Evolutionary conservation across 495 filamentous ascomycete genomes (phyloP).

Genomic region (Zalerion maritima): DNA sequence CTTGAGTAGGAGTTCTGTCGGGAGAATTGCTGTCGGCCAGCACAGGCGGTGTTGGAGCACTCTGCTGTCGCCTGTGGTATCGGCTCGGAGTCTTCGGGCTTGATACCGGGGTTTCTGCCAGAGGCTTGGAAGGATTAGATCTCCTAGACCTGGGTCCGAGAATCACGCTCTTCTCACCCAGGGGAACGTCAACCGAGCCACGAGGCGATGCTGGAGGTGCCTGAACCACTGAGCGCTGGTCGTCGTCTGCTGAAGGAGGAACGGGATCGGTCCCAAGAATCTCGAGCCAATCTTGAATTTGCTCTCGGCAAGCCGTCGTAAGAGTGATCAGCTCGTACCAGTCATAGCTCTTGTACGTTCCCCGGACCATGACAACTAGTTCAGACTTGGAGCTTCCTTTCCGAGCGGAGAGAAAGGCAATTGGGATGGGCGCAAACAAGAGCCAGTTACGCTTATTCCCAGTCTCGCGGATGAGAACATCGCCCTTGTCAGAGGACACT

Average conservation of each 20-base stretch:
- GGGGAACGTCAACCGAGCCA: slow-evolving; percentile 44
- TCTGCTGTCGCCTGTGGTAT: slow-evolving; percentile 9
- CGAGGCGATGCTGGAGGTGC: slow-evolving; percentile 1
- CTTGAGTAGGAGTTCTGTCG: slow-evolving; percentile 16
- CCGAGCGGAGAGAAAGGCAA: slow-evolving; percentile 59
- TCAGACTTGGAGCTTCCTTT: slow-evolving; percentile 54
- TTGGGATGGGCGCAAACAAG: slow-evolving; percentile 70
- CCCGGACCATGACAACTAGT: slow-evolving; percentile 74
- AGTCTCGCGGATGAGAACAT: slow-evolving; percentile 82
- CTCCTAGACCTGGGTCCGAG: too few relatives aligned
- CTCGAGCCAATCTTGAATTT: slow-evolving; percentile 72
- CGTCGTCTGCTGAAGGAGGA: slow-evolving; percentile 40
- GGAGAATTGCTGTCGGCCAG: slow-evolving; percentile 10
- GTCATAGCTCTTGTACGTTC: slow-evolving; percentile 38
- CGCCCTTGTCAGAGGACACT: slow-evolving; percentile 42
- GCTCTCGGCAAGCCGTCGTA: slow-evolving; percentile 51
- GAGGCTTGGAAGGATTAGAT: too few relatives aligned
- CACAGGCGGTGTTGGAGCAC: slow-evolving; percentile 7
- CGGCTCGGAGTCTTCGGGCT: slow-evolving; percentile 15
- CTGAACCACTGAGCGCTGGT: slow-evolving; percentile 7
- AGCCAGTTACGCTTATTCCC: slow-evolving; percentile 66
- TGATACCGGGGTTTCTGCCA: too few relatives aligned
- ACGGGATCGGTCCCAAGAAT: slow-evolving; percentile 65
- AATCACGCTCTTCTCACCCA: too few relatives aligned
- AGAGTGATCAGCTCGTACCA: slow-evolving; percentile 79